Percentiles rank a stretch among this genome's conserved stretches.
Conservation (phyloP, 2,329 filamentous ascomycete genomes). For the Fusarium anguioides region DNA sequence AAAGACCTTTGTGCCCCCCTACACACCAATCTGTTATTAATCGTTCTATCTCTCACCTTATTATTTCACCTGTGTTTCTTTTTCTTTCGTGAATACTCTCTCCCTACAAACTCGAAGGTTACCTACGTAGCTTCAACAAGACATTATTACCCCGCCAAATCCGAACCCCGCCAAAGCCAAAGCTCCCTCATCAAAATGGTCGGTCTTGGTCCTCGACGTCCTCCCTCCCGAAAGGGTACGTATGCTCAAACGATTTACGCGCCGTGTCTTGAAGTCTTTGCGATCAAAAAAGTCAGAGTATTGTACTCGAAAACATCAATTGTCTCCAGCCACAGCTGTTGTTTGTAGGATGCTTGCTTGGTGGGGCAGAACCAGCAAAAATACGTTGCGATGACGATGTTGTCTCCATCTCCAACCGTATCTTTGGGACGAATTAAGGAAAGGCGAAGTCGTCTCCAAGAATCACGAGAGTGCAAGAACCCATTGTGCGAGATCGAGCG, state of each 20-base stretch:
- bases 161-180: slow-evolving; percentile 51
- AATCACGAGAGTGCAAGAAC: not conserved
- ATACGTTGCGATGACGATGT: slow-evolving; percentile 34
- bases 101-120: not conserved
- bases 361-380: slow-evolving; percentile 30
- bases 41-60: slow-evolving; percentile 7
- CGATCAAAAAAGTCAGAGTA: not conserved
- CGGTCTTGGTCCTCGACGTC: slow-evolving; percentile 62
- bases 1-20: slow-evolving; percentile 36
- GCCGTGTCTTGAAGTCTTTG: not conserved
- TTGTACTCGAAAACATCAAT: not conserved
- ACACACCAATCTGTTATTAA: slow-evolving; percentile 11
- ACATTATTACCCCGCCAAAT: slow-evolving; percentile 53
- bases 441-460: slow-evolving; percentile 29
- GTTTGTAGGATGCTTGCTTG: slow-evolving; percentile 15
- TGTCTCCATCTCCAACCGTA: slow-evolving; percentile 10
- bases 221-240: slow-evolving; percentile 74
- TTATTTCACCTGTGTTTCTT: not conserved
- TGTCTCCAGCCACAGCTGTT: slow-evolving; percentile 7
- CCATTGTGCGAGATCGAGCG: not conserved
- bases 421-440: not conserved
- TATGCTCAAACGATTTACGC: slow-evolving; percentile 42
- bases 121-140: slow-evolving; percentile 28
- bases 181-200: slow-evolving; percentile 57
- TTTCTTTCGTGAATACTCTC: not conserved